Evolutionary conservation across 169 alveolate species (phyloP).

Genomic region (Plasmodium sp.): DNA sequence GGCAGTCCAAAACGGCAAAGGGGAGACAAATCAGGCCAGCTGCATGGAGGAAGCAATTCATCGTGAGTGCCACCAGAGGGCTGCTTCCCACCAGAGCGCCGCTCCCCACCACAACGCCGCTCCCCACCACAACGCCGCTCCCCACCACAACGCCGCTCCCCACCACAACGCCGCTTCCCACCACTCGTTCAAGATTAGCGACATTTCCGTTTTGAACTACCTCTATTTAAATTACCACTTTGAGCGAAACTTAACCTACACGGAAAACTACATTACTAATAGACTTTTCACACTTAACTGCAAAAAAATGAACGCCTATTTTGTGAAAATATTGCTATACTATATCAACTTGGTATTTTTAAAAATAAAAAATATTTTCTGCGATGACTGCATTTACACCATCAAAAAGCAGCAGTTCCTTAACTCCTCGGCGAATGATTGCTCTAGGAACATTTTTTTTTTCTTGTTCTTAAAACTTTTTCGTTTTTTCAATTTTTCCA

Average conservation of each 20-base stretch:
- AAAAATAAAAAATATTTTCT: constrained; percentile 72
- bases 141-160: no score
- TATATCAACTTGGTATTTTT: constrained; percentile 43
- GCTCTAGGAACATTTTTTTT: constrained; percentile 63
- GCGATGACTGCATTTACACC: constrained; percentile 72
- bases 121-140: no score
- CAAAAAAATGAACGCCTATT: constrained; percentile 66
- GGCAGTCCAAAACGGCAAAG: neutral
- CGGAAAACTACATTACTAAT: constrained; percentile 37
- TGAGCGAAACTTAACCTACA: constrained; percentile 37
- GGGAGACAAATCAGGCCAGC: neutral
- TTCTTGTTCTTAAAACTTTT: constrained; percentile 32
- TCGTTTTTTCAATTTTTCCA: constrained; percentile 41
- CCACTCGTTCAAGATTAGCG: constrained; percentile 16
- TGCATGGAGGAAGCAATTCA: neutral
- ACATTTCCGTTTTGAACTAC: constrained; percentile 57
- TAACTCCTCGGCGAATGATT: constrained; percentile 70
- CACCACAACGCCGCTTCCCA: neutral
- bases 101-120: no score
- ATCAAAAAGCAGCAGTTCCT: constrained; percentile 66
- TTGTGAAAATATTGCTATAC: constrained; percentile 63
- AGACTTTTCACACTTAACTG: constrained; percentile 39
- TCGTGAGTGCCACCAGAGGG: neutral
- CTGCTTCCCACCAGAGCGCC: neutral
- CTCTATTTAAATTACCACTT: constrained; percentile 63